Base-by-base conservation (phyloP, 2,329 filamentous ascomycete species). In the Cladosporium sp. region DNA sequence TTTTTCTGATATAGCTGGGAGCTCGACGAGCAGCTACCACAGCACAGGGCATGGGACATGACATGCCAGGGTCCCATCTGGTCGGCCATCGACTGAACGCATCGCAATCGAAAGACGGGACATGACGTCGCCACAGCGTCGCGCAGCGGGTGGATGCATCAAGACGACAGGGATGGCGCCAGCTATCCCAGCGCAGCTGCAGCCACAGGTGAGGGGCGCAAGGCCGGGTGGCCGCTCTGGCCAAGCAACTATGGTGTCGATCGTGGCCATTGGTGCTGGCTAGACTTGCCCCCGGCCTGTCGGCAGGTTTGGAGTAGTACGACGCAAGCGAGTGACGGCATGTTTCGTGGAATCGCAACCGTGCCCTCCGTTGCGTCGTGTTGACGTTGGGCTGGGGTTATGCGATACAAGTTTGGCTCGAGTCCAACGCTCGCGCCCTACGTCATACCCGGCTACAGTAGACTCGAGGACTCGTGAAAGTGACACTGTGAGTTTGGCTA, bases 1-100 rank as follows among this genome's bases (percentile, higher is more conserved):
- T 9, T 50, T 50, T 50, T 43, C 48, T 50, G 48, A 50, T 50
- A 50, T 50, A 50, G 48, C 48, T 50, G 48, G 48, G 40, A 49
- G 38, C 38, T 43, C 18, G 46, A 10, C 31, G 28, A 42, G 28
- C 11, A 13, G 28, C 35, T 38, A 43, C 28, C 35, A 37, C 19
- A 31, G 48, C 48, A 50, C 48, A 50, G 40, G 41, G 48, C 48
- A 50, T 18, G 43, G 48, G 41, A 40, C 48, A 50, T 50, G 48
- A 50, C 48, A 43, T 49, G 48, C 31, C 48, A 31, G 41, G 48
- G 48, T 9, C 16, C 42, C 18, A 32, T 43, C 37, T 33, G 40
- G 41, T 13, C 48, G 43, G 40, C 28, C 48, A 50, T 50, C 48
- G 48, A 50, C 3, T 32, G 33, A 50, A 33, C 32, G 32, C 48